Conservation (phyloP, 2,329 filamentous ascomycete genomes). For the Ophiosphaerella korrae region DNA sequence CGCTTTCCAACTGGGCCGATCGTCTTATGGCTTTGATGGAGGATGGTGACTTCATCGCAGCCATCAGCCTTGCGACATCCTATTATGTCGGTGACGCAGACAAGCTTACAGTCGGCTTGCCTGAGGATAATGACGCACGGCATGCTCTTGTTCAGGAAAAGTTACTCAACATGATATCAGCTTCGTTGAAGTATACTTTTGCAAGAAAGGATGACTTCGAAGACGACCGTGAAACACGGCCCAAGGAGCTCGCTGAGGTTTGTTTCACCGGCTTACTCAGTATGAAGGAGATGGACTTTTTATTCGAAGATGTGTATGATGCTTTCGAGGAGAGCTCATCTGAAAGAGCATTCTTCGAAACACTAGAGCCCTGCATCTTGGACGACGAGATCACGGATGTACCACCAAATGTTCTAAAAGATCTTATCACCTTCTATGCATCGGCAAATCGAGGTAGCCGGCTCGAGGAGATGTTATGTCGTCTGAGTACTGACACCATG, state of each 20-base stretch:
- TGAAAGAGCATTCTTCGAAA: conserved; percentile 81
- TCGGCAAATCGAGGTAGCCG: conserved; percentile 74
- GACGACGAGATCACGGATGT: conserved; percentile 75
- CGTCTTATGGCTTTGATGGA: conserved; percentile 93
- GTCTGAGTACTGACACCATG: conserved; percentile 86
- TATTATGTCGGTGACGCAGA: conserved; percentile 93
- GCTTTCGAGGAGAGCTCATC: conserved; percentile 80
- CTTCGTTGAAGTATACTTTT: conserved; percentile 89
- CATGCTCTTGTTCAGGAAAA: conserved; percentile 87
- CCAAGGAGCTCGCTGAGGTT: conserved; percentile 78
- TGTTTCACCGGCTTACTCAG: conserved; percentile 83
- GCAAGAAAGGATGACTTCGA: conserved; percentile 61
- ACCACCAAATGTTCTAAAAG: conserved; percentile 84
- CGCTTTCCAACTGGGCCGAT: conserved; percentile 96
- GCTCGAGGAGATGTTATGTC: conserved; percentile 92
- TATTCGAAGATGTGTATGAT: conserved; percentile 90
- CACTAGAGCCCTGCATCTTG: conserved; percentile 85
- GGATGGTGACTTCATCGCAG: conserved; percentile 90
- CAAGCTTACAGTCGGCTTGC: conserved; percentile 90
- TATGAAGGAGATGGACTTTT: conserved; percentile 77
- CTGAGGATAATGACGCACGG: conserved; percentile 76
- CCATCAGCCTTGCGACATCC: conserved; percentile 85
- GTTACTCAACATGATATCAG: conserved; percentile 88
- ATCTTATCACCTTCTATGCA: conserved; percentile 81
- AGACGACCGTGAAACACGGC: conserved; percentile 60